Evolutionary conservation across 192 early-diverging fungal genomes (phyloP).

Genomic region (Paraglomus occultum): DNA sequence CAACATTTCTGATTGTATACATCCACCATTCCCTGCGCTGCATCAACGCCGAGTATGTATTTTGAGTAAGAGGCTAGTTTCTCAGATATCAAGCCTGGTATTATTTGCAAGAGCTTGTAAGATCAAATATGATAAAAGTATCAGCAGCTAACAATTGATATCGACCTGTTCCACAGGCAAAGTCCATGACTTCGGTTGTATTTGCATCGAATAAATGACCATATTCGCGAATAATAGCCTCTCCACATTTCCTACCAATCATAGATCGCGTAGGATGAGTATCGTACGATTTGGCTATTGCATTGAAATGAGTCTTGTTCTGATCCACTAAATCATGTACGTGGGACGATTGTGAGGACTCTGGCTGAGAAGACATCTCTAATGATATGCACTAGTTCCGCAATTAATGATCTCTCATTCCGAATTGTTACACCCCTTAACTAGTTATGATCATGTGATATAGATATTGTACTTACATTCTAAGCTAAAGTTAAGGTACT

Average conservation of each 20-base stretch:
- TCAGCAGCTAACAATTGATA: background rate
- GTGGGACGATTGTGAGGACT: too few relatives aligned
- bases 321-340: too few relatives aligned
- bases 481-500: too few relatives aligned
- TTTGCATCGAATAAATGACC: slow-evolving; percentile 1
- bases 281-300: background rate
- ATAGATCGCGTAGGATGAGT: background rate
- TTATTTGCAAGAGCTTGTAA: too few relatives aligned
- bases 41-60: slow-evolving; percentile 22
- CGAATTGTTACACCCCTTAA: too few relatives aligned
- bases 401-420: too few relatives aligned
- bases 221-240: slow-evolving; percentile 9
- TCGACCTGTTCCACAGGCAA: slow-evolving; percentile 29
- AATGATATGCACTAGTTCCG: too few relatives aligned
- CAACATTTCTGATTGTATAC: slow-evolving; percentile 23
- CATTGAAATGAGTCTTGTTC: slow-evolving; percentile 1
- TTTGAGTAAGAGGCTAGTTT: slow-evolving; percentile 9
- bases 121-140: too few relatives aligned
- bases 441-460: too few relatives aligned
- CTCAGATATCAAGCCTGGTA: slow-evolving; percentile 26
- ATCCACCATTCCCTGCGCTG: slow-evolving; percentile 16
- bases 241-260: slow-evolving; percentile 11
- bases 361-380: too few relatives aligned
- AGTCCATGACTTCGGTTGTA: slow-evolving; percentile 19
- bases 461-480: too few relatives aligned